Evolutionary conservation across 176 grass and related monocot species (phyloP).

Genomic region (Aegilops speltoides): DNA sequence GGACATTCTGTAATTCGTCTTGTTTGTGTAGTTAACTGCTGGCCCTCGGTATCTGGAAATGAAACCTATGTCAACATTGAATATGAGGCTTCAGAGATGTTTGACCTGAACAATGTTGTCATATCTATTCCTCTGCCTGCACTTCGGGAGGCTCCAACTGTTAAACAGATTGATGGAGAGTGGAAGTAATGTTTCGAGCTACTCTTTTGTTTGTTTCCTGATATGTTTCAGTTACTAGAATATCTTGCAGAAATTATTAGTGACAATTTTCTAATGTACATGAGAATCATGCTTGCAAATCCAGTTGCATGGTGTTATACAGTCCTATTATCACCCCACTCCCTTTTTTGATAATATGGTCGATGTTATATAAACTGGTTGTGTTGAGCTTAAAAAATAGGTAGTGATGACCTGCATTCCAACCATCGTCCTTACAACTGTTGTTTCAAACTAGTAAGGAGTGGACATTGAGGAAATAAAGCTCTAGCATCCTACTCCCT

Average conservation of each 20-base stretch:
- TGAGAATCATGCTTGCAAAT: neutral
- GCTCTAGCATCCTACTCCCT: neutral
- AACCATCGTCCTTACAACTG: neutral
- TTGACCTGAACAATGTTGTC: conserved; percentile 76
- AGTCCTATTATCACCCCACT: neutral
- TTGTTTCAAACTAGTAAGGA: neutral
- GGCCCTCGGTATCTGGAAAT: conserved; percentile 74
- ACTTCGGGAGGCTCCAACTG: conserved; percentile 65
- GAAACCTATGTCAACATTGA: conserved; percentile 88
- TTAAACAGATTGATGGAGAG: conserved; percentile 88
- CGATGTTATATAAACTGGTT: neutral
- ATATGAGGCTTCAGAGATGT: conserved; percentile 84
- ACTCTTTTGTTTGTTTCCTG: conserved; percentile 25
- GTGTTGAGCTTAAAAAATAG: neutral
- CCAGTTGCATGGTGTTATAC: neutral
- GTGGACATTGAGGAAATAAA: neutral
- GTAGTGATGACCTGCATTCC: neutral
- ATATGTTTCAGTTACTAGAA: neutral
- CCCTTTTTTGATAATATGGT: neutral
- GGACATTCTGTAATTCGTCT: conserved; percentile 16
- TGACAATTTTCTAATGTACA: neutral
- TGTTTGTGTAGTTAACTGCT: conserved; percentile 68
- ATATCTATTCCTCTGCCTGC: conserved; percentile 78
- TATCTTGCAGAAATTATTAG: neutral
- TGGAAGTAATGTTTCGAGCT: conserved; percentile 70